Evolutionary conservation across 2,329 filamentous ascomycete genomes (phyloP).

Genomic region (Trichoderma atrobrunneum): DNA sequence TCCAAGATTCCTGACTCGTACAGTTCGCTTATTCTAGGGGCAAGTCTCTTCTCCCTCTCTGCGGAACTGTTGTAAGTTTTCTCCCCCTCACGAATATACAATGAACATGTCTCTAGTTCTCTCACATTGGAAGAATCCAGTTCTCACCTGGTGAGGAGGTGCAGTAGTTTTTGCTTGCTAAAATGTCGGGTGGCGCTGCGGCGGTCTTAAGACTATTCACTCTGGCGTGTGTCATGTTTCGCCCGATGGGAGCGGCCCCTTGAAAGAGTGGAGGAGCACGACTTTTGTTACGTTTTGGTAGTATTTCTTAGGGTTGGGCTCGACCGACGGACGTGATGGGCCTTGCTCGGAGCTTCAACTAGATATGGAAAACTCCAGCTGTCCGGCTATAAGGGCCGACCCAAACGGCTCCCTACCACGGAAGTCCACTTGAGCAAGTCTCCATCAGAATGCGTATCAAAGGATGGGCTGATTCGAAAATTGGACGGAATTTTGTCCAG

Average conservation of each 20-base stretch:
- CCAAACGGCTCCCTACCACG: background rate
- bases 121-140: background rate
- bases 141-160: background rate
- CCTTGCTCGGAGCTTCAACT: slow-evolving; percentile 1
- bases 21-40: background rate
- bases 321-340: background rate
- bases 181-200: background rate
- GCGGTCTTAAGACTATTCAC: background rate
- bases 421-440: background rate
- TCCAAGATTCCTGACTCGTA: background rate
- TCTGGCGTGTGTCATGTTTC: slow-evolving; percentile 8
- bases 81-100: background rate
- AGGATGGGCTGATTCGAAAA: background rate
- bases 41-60: background rate
- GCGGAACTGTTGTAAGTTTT: background rate
- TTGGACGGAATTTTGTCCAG: background rate
- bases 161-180: background rate
- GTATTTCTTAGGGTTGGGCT: background rate
- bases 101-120: background rate
- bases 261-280: background rate
- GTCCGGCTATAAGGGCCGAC: background rate
- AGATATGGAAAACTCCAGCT: background rate
- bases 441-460: background rate
- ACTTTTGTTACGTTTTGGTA: background rate
- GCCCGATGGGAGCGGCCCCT: background rate